Evolutionary conservation across 768 basidiomycete species (phyloP).

Genomic region (Filobasidium floriforme): DNA sequence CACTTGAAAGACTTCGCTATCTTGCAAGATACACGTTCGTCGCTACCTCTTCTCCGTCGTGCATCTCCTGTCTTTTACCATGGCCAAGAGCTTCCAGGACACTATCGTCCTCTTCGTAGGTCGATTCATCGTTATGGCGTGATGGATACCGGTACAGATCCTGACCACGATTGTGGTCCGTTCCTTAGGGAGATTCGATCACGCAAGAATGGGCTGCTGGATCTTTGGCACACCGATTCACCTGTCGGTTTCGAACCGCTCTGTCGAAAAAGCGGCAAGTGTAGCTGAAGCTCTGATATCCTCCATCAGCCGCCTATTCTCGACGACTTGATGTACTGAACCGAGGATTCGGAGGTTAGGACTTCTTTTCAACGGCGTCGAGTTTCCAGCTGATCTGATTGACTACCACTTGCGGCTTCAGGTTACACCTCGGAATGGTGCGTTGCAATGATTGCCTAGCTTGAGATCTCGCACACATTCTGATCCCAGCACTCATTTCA

Average conservation of each 20-base stretch:
- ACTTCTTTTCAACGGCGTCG: neutral
- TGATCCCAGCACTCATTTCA: neutral
- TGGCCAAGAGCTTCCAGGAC: slow-evolving; percentile 24
- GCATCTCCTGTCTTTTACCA: neutral
- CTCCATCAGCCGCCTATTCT: slow-evolving; percentile 59
- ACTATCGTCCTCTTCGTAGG: slow-evolving; percentile 40
- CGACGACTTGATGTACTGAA: slow-evolving; percentile 80
- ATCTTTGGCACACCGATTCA: slow-evolving; percentile 63
- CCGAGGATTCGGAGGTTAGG: slow-evolving; percentile 56
- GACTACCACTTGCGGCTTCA: neutral
- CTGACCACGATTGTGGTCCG: neutral
- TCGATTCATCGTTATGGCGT: neutral
- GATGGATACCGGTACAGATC: neutral
- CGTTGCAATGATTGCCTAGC: neutral
- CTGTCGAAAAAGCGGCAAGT: neutral
- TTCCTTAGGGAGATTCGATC: slow-evolving; percentile 38
- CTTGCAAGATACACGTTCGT: too few relatives aligned
- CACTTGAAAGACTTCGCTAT: too few relatives aligned
- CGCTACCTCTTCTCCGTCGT: neutral
- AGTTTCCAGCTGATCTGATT: neutral
- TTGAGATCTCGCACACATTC: too few relatives aligned
- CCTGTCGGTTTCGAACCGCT: slow-evolving; percentile 50
- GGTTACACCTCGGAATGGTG: slow-evolving; percentile 79
- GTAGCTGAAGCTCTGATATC: slow-evolving; percentile 8
- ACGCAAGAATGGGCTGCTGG: slow-evolving; percentile 36